These are phyloP conservation scores for Trametes maxima DNA, from an alignment of 768 basidiomycete species.

Conservation along the genomic window DNA sequence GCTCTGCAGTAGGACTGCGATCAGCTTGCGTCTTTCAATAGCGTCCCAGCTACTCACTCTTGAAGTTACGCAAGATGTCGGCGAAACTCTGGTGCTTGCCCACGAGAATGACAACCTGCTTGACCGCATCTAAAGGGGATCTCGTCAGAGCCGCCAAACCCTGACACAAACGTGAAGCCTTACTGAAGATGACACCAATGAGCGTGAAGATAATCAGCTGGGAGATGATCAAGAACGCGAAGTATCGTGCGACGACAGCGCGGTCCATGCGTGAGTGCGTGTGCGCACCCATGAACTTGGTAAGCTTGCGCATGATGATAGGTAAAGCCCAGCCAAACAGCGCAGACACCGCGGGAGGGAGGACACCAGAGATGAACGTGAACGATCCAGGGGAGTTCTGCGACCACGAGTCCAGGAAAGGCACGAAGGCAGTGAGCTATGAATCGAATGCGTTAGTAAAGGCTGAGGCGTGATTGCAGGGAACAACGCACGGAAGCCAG, in stretches of 20 bases:
- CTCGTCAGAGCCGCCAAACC: neutral
- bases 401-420: constrained; percentile 76
- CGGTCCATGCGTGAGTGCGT: constrained; percentile 85
- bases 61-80: constrained; percentile 48
- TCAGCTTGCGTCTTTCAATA: neutral
- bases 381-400: constrained; percentile 65
- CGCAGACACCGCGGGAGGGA: constrained; percentile 88
- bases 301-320: constrained; percentile 85
- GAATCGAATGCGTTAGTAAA: constrained; percentile 1
- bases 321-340: constrained; percentile 91
- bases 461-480: too few relatives aligned
- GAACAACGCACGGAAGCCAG: constrained; percentile 66
- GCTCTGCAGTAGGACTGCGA: constrained; percentile 42
- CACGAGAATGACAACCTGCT: constrained; percentile 50
- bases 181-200: constrained; percentile 87
- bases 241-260: constrained; percentile 90
- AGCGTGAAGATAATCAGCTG: constrained; percentile 94
- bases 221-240: constrained; percentile 89
- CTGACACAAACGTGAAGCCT: constrained; percentile 28
- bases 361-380: constrained; percentile 86
- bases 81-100: constrained; percentile 48
- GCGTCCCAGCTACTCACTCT: constrained; percentile 36
- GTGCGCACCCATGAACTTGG: constrained; percentile 65
- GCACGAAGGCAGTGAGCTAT: constrained; percentile 67
- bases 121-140: constrained; percentile 32